phyloP scores from a whole-genome alignment of 2,329 filamentous ascomycete species.

The Trichoderma oligosporum region DNA sequence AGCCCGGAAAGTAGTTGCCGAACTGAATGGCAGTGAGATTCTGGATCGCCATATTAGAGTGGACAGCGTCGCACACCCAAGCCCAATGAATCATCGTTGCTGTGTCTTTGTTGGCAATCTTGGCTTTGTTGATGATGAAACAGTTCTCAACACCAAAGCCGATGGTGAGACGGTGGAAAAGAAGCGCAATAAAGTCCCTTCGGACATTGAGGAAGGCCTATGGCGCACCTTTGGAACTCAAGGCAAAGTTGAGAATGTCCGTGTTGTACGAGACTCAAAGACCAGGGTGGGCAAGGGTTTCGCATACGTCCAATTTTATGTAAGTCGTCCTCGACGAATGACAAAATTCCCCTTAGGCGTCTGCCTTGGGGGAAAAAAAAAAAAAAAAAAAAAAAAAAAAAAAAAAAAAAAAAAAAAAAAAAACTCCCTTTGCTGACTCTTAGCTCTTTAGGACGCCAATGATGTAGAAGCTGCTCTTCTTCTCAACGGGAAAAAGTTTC shows the following conservation, averaged over 20 bases:
- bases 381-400: no score
- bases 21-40: slow-evolving; percentile 78
- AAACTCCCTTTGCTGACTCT: slow-evolving; percentile 12
- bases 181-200: slow-evolving; percentile 69
- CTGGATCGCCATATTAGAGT: slow-evolving; percentile 86
- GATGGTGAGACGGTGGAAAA: slow-evolving; percentile 66
- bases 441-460: slow-evolving; percentile 63
- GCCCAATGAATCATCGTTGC: slow-evolving; percentile 75
- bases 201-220: slow-evolving; percentile 88
- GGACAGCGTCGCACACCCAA: slow-evolving; percentile 85
- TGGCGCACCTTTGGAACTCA: slow-evolving; percentile 74
- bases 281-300: slow-evolving; percentile 96
- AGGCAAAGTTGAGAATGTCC: slow-evolving; percentile 86
- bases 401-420: no score
- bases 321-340: slow-evolving; percentile 34
- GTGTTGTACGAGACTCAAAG: slow-evolving; percentile 81
- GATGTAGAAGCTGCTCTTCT: slow-evolving; percentile 87
- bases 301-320: slow-evolving; percentile 93
- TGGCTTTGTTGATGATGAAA: slow-evolving; percentile 92
- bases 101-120: slow-evolving; percentile 97
- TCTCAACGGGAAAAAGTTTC: slow-evolving; percentile 86
- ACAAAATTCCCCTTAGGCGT: not conserved
- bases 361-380: no score
- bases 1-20: slow-evolving; percentile 69
- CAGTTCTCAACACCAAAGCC: slow-evolving; percentile 60